Evolutionary conservation across 2,329 filamentous ascomycete species (phyloP).

Genomic region (Seiridium unicorne): DNA sequence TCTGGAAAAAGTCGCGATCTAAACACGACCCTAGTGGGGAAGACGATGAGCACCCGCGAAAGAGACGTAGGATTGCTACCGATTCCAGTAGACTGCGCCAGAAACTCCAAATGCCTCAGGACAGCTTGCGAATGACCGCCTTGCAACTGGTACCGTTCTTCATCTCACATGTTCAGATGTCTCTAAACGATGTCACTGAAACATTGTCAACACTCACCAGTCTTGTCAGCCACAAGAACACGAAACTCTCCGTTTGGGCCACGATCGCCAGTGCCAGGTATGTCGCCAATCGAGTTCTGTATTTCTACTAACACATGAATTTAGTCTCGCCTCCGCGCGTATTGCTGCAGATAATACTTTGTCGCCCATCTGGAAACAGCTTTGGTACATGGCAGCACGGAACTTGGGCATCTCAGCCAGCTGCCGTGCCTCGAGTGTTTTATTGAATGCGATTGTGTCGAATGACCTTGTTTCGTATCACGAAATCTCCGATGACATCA

Average conservation of each 20-base stretch:
- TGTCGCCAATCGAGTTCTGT: background rate
- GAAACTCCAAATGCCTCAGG: slow-evolving; percentile 44
- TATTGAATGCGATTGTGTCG: slow-evolving; percentile 68
- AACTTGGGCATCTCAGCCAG: slow-evolving; percentile 67
- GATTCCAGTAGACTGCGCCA: slow-evolving; percentile 45
- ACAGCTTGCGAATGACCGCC: slow-evolving; percentile 45
- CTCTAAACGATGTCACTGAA: slow-evolving; percentile 50
- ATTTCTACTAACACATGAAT: background rate
- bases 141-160: slow-evolving; percentile 60
- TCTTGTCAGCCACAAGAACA: slow-evolving; percentile 68
- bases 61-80: slow-evolving; percentile 45
- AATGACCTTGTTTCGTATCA: slow-evolving; percentile 66
- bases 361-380: slow-evolving; percentile 61
- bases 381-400: slow-evolving; percentile 74
- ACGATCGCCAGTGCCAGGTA: slow-evolving; percentile 80
- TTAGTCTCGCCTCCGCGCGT: slow-evolving; percentile 44
- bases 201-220: slow-evolving; percentile 57
- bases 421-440: slow-evolving; percentile 74
- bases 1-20: slow-evolving; percentile 27
- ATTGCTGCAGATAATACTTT: slow-evolving; percentile 37
- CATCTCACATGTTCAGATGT: slow-evolving; percentile 42
- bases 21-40: slow-evolving; percentile 16
- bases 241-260: slow-evolving; percentile 71
- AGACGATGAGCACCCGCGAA: slow-evolving; percentile 47
- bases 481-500: slow-evolving; percentile 66